Conservation (phyloP, 371 early-diverging fungal species). For the Rhizopus arrhizus region DNA sequence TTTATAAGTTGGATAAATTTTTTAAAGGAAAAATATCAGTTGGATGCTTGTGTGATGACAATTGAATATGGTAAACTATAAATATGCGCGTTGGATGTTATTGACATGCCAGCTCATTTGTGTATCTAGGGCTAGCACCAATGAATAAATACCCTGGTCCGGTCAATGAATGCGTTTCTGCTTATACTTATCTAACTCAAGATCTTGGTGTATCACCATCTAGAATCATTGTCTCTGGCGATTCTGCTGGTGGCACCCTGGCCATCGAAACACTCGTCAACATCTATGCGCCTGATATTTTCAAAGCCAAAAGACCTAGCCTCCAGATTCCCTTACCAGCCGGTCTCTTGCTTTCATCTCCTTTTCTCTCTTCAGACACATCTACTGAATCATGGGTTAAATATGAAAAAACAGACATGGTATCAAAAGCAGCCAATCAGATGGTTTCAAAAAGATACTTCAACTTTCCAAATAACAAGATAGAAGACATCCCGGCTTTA, state of each 20-base stretch:
- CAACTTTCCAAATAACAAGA: slow-evolving; percentile 22
- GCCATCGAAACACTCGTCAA: slow-evolving; percentile 34
- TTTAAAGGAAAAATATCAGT: slow-evolving; percentile 46
- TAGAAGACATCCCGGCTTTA: slow-evolving; percentile 35
- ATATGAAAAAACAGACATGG: slow-evolving; percentile 33
- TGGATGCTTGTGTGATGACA: slow-evolving; percentile 55
- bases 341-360: slow-evolving; percentile 34
- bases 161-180: slow-evolving; percentile 47
- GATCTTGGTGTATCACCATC: slow-evolving; percentile 33
- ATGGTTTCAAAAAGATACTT: slow-evolving; percentile 39
- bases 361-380: slow-evolving; percentile 34
- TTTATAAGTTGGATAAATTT: slow-evolving; percentile 50
- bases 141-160: slow-evolving; percentile 50
- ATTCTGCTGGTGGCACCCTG: slow-evolving; percentile 42
- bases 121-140: slow-evolving; percentile 37
- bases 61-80: slow-evolving; percentile 51
- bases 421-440: slow-evolving; percentile 21
- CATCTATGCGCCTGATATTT: slow-evolving; percentile 29
- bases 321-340: slow-evolving; percentile 32
- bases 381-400: slow-evolving; percentile 33
- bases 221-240: slow-evolving; percentile 42
- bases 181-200: slow-evolving; percentile 49
- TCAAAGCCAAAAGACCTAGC: slow-evolving; percentile 29
- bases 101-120: neutral
- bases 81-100: neutral